Evolutionary conservation across 2,329 filamentous ascomycete genomes (phyloP).

Genomic region (Arthrobotrys megalospora): DNA sequence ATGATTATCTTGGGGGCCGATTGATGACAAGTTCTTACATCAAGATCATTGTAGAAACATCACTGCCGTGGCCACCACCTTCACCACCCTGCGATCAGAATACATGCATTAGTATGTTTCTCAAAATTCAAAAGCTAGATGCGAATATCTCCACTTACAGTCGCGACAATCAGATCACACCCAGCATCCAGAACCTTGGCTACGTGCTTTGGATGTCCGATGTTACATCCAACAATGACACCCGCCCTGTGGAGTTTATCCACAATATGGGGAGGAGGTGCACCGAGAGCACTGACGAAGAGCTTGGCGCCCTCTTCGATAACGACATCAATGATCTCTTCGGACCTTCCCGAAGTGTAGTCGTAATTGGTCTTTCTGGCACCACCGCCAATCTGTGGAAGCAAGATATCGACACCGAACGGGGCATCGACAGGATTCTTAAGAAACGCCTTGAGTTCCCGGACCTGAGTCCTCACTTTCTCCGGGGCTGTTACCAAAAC

Average conservation of each 20-base stretch:
- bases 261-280: slow-evolving; percentile 82
- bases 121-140: neutral
- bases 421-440: slow-evolving; percentile 66
- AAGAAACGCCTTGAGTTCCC: slow-evolving; percentile 79
- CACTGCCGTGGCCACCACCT: slow-evolving; percentile 87
- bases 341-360: slow-evolving; percentile 91
- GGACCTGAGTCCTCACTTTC: slow-evolving; percentile 79
- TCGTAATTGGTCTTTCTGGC: slow-evolving; percentile 95
- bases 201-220: slow-evolving; percentile 91
- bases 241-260: slow-evolving; percentile 82
- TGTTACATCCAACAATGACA: slow-evolving; percentile 96
- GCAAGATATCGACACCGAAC: slow-evolving; percentile 91
- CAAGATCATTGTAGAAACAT: slow-evolving; percentile 65
- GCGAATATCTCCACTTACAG: slow-evolving; percentile 75
- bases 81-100: slow-evolving; percentile 70
- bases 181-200: slow-evolving; percentile 87
- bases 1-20: neutral
- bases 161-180: slow-evolving; percentile 90
- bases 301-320: slow-evolving; percentile 86
- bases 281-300: slow-evolving; percentile 90
- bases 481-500: slow-evolving; percentile 30
- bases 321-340: slow-evolving; percentile 88
- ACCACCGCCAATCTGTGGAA: slow-evolving; percentile 86
- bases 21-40: slow-evolving; percentile 48
- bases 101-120: neutral